Conservation (phyloP, 1,284 basidiomycete species). For the Binderoboletus segoi region DNA sequence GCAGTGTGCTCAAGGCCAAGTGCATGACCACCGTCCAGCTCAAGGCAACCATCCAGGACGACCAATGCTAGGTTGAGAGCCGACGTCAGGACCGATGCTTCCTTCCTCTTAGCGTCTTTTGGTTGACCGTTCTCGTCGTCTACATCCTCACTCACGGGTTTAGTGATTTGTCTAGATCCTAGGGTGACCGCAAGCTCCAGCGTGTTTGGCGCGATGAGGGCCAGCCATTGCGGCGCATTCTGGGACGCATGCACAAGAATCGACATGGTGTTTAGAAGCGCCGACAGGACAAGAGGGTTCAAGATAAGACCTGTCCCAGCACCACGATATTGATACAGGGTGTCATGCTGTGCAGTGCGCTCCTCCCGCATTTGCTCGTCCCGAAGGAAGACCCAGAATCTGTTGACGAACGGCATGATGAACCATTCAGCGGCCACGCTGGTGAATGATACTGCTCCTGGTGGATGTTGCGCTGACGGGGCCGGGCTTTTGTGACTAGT, state of each 20-base stretch:
- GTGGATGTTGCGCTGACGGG: slow-evolving; percentile 20
- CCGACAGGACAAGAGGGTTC: slow-evolving; percentile 71
- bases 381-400: slow-evolving; percentile 88
- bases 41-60: slow-evolving; percentile 72
- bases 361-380: slow-evolving; percentile 78
- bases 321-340: slow-evolving; percentile 59
- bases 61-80: slow-evolving; percentile 79
- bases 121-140: slow-evolving; percentile 36
- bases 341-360: slow-evolving; percentile 55
- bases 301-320: slow-evolving; percentile 83
- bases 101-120: slow-evolving; percentile 40
- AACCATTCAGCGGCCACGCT: slow-evolving; percentile 84
- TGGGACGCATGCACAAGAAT: slow-evolving; percentile 83
- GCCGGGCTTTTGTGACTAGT: not conserved
- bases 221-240: slow-evolving; percentile 78
- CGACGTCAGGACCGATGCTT: slow-evolving; percentile 72
- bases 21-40: slow-evolving; percentile 75
- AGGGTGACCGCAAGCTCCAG: slow-evolving; percentile 82
- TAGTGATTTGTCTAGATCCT: slow-evolving; percentile 66
- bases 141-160: slow-evolving; percentile 46
- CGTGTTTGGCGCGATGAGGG: slow-evolving; percentile 77
- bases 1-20: slow-evolving; percentile 75
- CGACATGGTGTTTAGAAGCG: slow-evolving; percentile 75
- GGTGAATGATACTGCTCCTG: slow-evolving; percentile 54
- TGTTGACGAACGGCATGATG: slow-evolving; percentile 84